phyloP scores from a whole-genome alignment of 805 yeast genomes.

The Ogataea haglerorum region DNA sequence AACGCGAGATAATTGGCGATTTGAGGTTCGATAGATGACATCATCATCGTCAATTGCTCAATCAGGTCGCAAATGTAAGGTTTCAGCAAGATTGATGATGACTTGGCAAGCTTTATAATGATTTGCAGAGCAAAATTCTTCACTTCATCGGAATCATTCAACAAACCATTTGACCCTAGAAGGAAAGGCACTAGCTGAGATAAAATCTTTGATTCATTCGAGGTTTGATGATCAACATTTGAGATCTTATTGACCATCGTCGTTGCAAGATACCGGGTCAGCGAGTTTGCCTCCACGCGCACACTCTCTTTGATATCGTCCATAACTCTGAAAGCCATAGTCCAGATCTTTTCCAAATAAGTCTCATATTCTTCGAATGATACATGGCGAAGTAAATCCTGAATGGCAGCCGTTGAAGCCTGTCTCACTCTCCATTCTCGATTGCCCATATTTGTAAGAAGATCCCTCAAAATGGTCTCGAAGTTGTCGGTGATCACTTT shows the following conservation, averaged over 20 bases:
- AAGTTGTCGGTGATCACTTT: slow-evolving; percentile 52
- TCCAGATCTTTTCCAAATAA: slow-evolving; percentile 70
- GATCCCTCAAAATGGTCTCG: slow-evolving; percentile 58
- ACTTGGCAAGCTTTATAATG: slow-evolving; percentile 64
- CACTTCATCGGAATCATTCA: slow-evolving; percentile 85
- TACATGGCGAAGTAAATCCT: slow-evolving; percentile 64
- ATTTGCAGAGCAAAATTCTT: slow-evolving; percentile 72
- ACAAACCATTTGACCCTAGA: slow-evolving; percentile 71
- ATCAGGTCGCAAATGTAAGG: slow-evolving; percentile 69
- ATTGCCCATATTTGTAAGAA: slow-evolving; percentile 65
- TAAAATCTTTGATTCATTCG: slow-evolving; percentile 43
- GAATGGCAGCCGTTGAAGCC: slow-evolving; percentile 72
- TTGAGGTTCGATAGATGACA: slow-evolving; percentile 92
- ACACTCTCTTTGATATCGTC: slow-evolving; percentile 96
- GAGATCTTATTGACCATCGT: slow-evolving; percentile 58
- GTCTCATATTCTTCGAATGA: slow-evolving; percentile 50
- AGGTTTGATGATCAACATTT: slow-evolving; percentile 33
- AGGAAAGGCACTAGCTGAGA: slow-evolving; percentile 70
- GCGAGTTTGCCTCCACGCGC: slow-evolving; percentile 67
- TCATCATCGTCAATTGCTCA: slow-evolving; percentile 62
- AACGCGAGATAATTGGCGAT: slow-evolving; percentile 78
- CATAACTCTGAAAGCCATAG: slow-evolving; percentile 80
- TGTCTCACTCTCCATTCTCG: slow-evolving; percentile 93
- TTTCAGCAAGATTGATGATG: slow-evolving; percentile 55
- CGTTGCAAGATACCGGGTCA: slow-evolving; percentile 65